These are phyloP conservation scores for Sporisorium sorghi DNA, from an alignment of 1,284 basidiomycete genomes.

Conservation along the genomic window DNA sequence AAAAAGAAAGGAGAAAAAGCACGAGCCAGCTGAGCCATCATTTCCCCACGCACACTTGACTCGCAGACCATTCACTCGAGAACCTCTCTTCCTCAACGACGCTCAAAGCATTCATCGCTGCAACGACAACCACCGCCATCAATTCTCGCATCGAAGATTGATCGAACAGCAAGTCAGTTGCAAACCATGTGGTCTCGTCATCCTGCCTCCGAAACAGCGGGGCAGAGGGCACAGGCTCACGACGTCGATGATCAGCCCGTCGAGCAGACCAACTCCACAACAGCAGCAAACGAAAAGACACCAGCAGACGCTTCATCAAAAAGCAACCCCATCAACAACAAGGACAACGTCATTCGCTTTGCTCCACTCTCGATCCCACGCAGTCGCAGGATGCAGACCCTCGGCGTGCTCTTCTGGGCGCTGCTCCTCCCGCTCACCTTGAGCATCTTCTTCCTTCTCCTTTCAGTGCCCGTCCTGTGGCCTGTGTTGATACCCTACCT, in stretches of 20 bases:
- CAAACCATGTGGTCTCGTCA: constrained; percentile 30
- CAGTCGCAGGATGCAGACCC: constrained; percentile 65
- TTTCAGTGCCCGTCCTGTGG: constrained; percentile 92
- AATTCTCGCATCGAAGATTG: too few species aligned
- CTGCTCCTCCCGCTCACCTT: constrained; percentile 79
- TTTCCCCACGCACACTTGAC: neutral
- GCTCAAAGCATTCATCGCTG: too few species aligned
- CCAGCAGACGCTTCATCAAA: neutral
- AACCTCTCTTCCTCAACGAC: neutral
- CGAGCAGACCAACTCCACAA: neutral
- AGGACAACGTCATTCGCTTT: constrained; percentile 50
- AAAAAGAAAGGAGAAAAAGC: too few species aligned
- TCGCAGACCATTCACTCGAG: neutral
- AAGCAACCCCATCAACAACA: constrained; percentile 22
- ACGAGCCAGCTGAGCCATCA: constrained; percentile 15
- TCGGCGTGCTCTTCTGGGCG: constrained; percentile 83
- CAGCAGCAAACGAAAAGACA: neutral
- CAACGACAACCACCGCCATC: too few species aligned
- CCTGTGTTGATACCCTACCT: constrained; percentile 84
- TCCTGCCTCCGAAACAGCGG: constrained; percentile 47
- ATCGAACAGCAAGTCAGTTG: too few species aligned
- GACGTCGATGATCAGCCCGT: constrained; percentile 23
- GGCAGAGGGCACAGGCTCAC: constrained; percentile 33
- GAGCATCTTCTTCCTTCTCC: constrained; percentile 80
- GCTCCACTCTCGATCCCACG: constrained; percentile 63